Base-by-base conservation (phyloP, 2,329 filamentous ascomycete species). In the Phyllosticta capitalensis region DNA sequence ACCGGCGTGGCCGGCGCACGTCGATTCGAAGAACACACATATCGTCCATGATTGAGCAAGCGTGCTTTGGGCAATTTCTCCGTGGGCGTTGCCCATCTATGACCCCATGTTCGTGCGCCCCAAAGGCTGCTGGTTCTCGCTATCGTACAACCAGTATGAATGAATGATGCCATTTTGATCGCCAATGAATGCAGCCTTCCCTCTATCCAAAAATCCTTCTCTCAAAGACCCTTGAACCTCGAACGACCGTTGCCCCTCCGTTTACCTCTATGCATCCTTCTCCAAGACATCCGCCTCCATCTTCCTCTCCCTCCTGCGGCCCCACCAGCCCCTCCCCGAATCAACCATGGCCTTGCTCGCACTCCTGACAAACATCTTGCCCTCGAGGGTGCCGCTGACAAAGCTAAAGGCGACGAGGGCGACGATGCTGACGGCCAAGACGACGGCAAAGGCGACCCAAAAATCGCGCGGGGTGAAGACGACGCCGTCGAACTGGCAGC, bases 391-490 rank as follows among this genome's bases (percentile, higher is more conserved):
- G 17, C 81, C 81, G 62, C 79, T 83, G n/a, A 80, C 71, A 28
- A 77, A 71, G 1, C 82, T 82, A 67, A 85, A 85, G 9, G 79
- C 54, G 20, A 84, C 79, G 52, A 90, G 71, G 45, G 80, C 72
- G 9, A 83, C 61, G 56, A 87, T 78, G 0, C 83, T 86, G 22
- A 85, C 63, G 14, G 78, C 76, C 55, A 87, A 78, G 17, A 89
- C 80, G 30, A 86, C 79, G 0, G 77, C 81, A 73, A 91, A 90
- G 26, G 79, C 75, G 55, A 81, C 76, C 87, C 87, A 90, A 69
- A 88, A 91, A 51, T 83, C 81, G 59, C 71, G 78, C 14, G 79
- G 73, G 0, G 81, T 83, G 71, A 88, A 90, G 54, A 81, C 77
- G 9, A 85, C 73, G 3, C 82, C 79, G 7, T 76, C 72, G 55